Evolutionary conservation across 441 rosid species (phyloP).

Genomic region (Brassica hybrid): DNA sequence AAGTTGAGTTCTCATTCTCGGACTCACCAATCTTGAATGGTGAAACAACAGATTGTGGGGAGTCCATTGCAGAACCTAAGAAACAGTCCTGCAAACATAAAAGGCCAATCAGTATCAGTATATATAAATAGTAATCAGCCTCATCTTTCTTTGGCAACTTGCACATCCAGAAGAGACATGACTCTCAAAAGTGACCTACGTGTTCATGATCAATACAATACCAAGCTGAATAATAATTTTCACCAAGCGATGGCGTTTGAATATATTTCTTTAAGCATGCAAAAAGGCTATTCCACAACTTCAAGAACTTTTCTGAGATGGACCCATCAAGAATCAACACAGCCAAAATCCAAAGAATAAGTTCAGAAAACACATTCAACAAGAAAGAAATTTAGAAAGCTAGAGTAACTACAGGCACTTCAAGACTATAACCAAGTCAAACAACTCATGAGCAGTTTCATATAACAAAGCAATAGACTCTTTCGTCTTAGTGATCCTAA

Average conservation of each 20-base stretch:
- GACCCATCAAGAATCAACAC: slow-evolving; percentile 8
- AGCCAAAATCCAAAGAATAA: slow-evolving; percentile 29
- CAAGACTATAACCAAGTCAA: slow-evolving; percentile 24
- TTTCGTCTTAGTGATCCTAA: slow-evolving; percentile 37
- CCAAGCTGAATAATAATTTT: slow-evolving; percentile 2
- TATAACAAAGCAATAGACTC: slow-evolving; percentile 53
- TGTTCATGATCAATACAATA: slow-evolving; percentile 8
- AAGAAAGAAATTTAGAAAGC: slow-evolving; percentile 11
- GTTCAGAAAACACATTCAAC: slow-evolving; percentile 24
- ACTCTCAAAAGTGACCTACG: slow-evolving; percentile 1
- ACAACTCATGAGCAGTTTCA: slow-evolving; percentile 38
- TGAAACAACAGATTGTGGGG: slow-evolving; percentile 95
- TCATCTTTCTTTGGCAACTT: slow-evolving; percentile 25
- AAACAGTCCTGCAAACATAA: slow-evolving; percentile 41
- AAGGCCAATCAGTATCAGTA: slow-evolving; percentile 16
- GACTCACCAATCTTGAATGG: slow-evolving; percentile 69
- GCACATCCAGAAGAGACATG: slow-evolving; percentile 8
- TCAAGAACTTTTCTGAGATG: slow-evolving; percentile 9
- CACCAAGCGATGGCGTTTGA: not conserved
- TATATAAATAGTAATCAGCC: not conserved
- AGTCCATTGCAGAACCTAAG: slow-evolving; percentile 66
- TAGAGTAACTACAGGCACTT: slow-evolving; percentile 6
- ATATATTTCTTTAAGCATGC: not conserved
- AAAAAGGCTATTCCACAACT: slow-evolving; percentile 1
- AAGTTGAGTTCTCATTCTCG: slow-evolving; percentile 53